Percentiles rank a stretch among this genome's conserved stretches.
Evolutionary conservation across 202 grass and related monocot genomes (phyloP).

Genomic region (Zizania palustris): DNA sequence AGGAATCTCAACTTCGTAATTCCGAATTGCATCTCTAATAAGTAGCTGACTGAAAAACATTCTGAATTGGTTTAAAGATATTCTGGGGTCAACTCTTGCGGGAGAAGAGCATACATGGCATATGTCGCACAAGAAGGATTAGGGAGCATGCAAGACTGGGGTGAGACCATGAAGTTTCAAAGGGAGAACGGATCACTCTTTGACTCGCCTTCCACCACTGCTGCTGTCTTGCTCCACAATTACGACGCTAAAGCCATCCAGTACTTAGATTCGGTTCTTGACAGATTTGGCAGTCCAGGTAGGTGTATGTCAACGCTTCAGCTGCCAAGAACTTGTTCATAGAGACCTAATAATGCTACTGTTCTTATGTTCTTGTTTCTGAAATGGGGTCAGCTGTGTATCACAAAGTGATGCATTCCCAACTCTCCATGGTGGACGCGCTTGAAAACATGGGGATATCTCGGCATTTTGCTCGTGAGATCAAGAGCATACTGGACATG

Average conservation of each 20-base stretch:
- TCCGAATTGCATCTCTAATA: too few species aligned
- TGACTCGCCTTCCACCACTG: constrained; percentile 46
- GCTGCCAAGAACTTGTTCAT: background rate
- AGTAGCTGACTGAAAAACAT: too few species aligned
- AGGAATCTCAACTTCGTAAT: too few species aligned
- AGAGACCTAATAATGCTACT: background rate
- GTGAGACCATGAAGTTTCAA: constrained; percentile 49
- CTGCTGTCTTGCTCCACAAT: constrained; percentile 26
- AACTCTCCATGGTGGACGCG: constrained; percentile 60
- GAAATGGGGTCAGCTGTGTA: background rate
- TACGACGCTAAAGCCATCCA: background rate
- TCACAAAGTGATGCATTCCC: constrained; percentile 44
- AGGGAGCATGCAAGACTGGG: constrained; percentile 43
- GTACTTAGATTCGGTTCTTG: background rate
- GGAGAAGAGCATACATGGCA: constrained; percentile 46
- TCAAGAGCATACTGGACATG: constrained; percentile 56
- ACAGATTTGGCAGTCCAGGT: background rate
- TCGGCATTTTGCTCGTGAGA: constrained; percentile 53
- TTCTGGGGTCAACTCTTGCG: background rate
- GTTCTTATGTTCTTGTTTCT: background rate
- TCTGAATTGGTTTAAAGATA: too few species aligned
- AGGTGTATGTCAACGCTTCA: background rate
- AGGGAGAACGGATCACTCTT: constrained; percentile 54
- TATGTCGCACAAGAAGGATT: constrained; percentile 59
- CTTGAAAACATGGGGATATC: constrained; percentile 67